Evolutionary conservation across 495 filamentous ascomycete genomes (phyloP).

Genomic region (Neurospora sp.): DNA sequence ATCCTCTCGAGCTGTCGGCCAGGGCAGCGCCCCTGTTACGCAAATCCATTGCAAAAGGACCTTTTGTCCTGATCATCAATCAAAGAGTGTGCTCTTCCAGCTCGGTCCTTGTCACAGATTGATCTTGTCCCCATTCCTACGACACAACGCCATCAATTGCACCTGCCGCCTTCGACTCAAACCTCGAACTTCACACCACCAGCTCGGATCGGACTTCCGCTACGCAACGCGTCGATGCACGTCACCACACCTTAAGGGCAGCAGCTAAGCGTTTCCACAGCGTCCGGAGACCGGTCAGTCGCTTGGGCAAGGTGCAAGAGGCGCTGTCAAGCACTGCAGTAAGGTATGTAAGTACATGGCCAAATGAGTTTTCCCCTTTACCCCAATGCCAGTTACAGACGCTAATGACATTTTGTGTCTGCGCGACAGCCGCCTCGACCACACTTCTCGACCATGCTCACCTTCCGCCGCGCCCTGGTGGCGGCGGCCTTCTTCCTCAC

Average conservation of each 20-base stretch:
- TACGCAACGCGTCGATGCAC: not conserved
- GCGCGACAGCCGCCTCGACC: constrained; percentile 1
- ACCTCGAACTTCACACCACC: not conserved
- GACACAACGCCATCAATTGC: not conserved
- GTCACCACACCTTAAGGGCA: not conserved
- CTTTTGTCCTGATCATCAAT: not conserved
- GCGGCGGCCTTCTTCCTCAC: constrained; percentile 57
- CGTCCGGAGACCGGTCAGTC: not conserved
- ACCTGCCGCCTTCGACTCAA: not conserved
- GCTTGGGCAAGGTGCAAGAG: not conserved
- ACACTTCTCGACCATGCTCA: constrained; percentile 34
- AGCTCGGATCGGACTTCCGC: not conserved
- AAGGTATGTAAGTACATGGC: not conserved
- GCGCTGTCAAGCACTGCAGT: not conserved
- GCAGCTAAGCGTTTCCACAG: not conserved
- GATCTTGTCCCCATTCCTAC: not conserved
- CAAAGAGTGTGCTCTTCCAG: not conserved
- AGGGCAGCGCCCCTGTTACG: not conserved
- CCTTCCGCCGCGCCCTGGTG: constrained; percentile 63
- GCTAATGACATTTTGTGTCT: constrained; percentile 1
- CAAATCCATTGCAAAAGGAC: not conserved
- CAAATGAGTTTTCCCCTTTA: not conserved
- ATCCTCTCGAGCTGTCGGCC: not conserved
- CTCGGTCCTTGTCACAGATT: not conserved
- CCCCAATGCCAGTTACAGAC: not conserved